Percentiles rank a stretch among this genome's conserved stretches.
Evolutionary conservation across 2,329 filamentous ascomycete genomes (phyloP).

Genomic region (Trichoderma sp.): DNA sequence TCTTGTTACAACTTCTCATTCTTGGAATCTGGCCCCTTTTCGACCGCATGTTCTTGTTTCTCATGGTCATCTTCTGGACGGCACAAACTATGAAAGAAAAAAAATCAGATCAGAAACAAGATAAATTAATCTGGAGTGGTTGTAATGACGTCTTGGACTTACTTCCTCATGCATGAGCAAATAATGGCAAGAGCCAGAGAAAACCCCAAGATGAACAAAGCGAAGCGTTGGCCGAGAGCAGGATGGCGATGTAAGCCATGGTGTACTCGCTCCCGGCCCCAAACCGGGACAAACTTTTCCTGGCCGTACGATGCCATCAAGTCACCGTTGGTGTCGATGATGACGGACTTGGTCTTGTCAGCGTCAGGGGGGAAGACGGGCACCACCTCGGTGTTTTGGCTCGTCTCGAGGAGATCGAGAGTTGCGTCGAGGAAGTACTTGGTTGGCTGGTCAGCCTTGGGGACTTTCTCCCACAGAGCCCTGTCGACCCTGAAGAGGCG

Average conservation of each 20-base stretch:
- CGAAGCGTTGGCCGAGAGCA: slow-evolving; percentile 21
- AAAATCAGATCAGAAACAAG: neutral
- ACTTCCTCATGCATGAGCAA: slow-evolving; percentile 23
- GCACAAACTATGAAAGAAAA: neutral
- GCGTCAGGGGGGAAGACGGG: slow-evolving; percentile 22
- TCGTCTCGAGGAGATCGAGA: slow-evolving; percentile 17
- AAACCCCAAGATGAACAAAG: slow-evolving; percentile 21
- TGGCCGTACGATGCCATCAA: slow-evolving; percentile 18
- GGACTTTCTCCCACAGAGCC: neutral
- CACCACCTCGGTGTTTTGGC: neutral
- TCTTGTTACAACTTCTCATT: neutral
- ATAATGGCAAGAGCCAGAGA: slow-evolving; percentile 21
- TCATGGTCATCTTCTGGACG: neutral
- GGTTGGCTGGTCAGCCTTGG: neutral
- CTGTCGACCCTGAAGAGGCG: slow-evolving; percentile 18
- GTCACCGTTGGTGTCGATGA: slow-evolving; percentile 23
- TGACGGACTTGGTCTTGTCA: slow-evolving; percentile 12
- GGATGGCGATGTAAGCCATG: neutral
- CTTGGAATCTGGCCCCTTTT: neutral
- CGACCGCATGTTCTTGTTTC: neutral
- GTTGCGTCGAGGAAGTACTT: slow-evolving; percentile 16
- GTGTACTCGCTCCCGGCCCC: neutral
- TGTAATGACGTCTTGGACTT: neutral
- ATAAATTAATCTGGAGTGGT: neutral
- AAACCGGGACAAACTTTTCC: slow-evolving; percentile 15